phyloP scores from a whole-genome alignment of 2,329 filamentous ascomycete genomes.

The Diaporthe vexans region DNA sequence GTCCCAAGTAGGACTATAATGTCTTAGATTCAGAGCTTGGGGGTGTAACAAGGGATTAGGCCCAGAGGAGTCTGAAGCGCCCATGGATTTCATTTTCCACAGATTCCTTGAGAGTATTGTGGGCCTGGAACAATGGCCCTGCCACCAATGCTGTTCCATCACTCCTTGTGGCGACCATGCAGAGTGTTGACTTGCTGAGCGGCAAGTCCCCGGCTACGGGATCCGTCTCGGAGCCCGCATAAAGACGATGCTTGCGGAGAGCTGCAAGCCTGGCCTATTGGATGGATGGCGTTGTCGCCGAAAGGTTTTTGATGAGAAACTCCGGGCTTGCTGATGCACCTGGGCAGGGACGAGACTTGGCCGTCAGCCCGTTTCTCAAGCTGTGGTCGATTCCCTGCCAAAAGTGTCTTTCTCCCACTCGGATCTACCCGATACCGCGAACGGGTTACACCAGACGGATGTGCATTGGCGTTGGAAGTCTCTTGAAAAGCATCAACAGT shows the following conservation, averaged over 20 bases:
- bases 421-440: not conserved
- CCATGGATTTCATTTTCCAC: not conserved
- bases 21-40: not conserved
- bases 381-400: not conserved
- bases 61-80: not conserved
- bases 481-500: not conserved
- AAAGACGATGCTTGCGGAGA: not conserved
- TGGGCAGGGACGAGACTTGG: not conserved
- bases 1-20: not conserved
- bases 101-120: not conserved
- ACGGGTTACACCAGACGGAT: not conserved
- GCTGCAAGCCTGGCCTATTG: not conserved
- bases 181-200: not conserved
- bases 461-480: slow-evolving; percentile 1
- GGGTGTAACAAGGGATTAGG: not conserved
- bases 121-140: not conserved
- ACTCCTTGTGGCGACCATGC: not conserved
- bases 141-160: not conserved
- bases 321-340: not conserved
- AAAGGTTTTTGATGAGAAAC: not conserved
- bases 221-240: not conserved
- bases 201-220: too few relatives aligned
- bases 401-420: not conserved
- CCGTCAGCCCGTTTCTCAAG: not conserved
- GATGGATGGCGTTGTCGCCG: not conserved